These are phyloP conservation scores for Diversispora epigaea DNA, from an alignment of 192 early-diverging fungal genomes.

Conservation along the genomic window DNA sequence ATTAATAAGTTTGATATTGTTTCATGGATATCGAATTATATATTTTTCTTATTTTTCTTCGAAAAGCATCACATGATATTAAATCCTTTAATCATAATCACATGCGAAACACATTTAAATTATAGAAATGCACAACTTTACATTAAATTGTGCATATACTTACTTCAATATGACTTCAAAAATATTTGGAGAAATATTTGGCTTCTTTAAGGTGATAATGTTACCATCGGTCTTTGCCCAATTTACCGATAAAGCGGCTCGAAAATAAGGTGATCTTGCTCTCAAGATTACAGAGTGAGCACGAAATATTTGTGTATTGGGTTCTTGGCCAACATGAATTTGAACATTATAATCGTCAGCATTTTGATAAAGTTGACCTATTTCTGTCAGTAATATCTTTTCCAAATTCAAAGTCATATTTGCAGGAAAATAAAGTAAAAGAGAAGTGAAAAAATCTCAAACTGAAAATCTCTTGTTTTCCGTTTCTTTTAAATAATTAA, in stretches of 20 bases:
- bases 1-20: neutral
- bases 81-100: no score
- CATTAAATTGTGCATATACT: neutral
- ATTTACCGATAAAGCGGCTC: constrained; percentile 23
- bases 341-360: constrained; percentile 28
- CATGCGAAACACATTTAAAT: no score
- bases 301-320: constrained; percentile 15
- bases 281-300: constrained; percentile 31
- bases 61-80: no score
- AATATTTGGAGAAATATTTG: constrained; percentile 25
- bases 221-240: constrained; percentile 17
- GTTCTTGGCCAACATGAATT: constrained; percentile 23
- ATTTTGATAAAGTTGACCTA: constrained; percentile 2
- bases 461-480: no score
- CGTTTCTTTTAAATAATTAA: no score
- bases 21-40: no score
- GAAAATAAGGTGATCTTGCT: constrained; percentile 29
- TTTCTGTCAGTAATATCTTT: neutral
- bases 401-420: constrained; percentile 4
- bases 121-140: neutral
- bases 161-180: constrained; percentile 29
- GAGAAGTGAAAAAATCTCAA: neutral
- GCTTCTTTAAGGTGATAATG: constrained; percentile 6
- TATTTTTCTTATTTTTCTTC: no score
- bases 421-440: neutral